phyloP scores from a whole-genome alignment of 73 alveolate genomes.

The Paramecium primaurelia region DNA sequence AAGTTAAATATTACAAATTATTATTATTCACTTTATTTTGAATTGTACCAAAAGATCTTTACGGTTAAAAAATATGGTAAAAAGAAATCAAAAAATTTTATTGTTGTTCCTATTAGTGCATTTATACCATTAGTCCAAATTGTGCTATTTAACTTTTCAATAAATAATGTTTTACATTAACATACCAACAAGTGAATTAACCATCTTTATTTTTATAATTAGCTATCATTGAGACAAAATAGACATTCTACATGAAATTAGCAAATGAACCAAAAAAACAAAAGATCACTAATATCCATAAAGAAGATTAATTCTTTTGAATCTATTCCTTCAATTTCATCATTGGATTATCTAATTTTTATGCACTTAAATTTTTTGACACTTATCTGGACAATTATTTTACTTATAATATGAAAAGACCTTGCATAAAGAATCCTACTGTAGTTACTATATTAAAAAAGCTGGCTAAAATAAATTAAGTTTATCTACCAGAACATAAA shows the following conservation, averaged over 20 bases:
- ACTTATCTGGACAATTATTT: slow-evolving; percentile 27
- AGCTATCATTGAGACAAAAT: slow-evolving; percentile 25
- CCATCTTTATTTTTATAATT: background rate
- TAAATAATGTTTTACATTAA: background rate
- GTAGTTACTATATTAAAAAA: slow-evolving; percentile 27
- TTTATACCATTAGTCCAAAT: background rate
- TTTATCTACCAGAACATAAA: slow-evolving; percentile 11
- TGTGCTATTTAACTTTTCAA: background rate
- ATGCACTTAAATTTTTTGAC: background rate
- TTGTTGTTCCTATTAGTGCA: slow-evolving; percentile 16
- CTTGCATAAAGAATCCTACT: slow-evolving; percentile 48
- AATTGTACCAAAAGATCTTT: background rate
- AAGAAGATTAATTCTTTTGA: background rate
- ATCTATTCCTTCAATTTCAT: background rate
- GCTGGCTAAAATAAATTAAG: background rate
- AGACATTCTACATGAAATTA: background rate
- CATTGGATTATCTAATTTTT: slow-evolving; percentile 12
- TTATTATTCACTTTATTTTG: background rate
- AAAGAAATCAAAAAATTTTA: background rate
- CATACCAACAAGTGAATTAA: slow-evolving; percentile 14
- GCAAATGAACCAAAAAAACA: slow-evolving; percentile 27
- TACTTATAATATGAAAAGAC: slow-evolving; percentile 14
- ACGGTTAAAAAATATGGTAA: slow-evolving; percentile 12
- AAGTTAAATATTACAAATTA: background rate
- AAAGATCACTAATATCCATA: background rate